Base-by-base conservation (phyloP, 345 rosid genomes). In the Hypericum perforatum region DNA sequence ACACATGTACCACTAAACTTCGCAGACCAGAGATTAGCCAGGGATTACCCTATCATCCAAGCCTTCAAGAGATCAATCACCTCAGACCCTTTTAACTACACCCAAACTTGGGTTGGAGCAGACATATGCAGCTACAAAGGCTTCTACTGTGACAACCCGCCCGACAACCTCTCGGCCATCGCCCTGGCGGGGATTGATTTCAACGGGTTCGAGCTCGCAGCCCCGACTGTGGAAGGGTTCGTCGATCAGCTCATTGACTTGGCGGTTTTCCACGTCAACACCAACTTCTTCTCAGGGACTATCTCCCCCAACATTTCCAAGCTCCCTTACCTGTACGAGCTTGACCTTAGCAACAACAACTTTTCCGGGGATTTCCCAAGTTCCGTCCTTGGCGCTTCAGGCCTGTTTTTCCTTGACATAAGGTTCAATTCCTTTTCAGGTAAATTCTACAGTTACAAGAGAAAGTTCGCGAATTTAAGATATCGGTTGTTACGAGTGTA, bases 251-350 rank as follows among this genome's bases (percentile, higher is more conserved):
- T 79, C 13, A 73, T 70, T 1, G 79, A 79, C 63, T 71, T 79
- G 6, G 77, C 79, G 9, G n/a, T 79, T 43, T 79, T 79, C 54
- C 81, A 79, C 15, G 77, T 79, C 43, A 76, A 76, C 59, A 68
- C 77, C 53, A 80, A 80, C 65, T 54, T 57, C 45, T 76, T 80
- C 41, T 56, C 69, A 0, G 82, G 80, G 41, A 7, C 63, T 32
- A 62, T 76, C 13, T 49, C 71, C 5, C 43, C 68, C n/a, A 56
- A 62, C 8, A 43, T 73, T 36, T 45, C 69, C 7, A n/a, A 40
- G 4, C 63, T 73, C 6, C 63, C 47, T 4, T 69, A 52, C 56
- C 15, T 76, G 10, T 72, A 66, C 49, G 77, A 76, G 60, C 63
- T 76, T 2, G 77, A 76, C 56, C 44, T 76, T 13, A 72, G 77